A percentile compares a stretch with the other conserved stretches of the same genome.
These are phyloP conservation scores for Colletotrichum liriopes DNA, from an alignment of 2,329 filamentous ascomycete species.

Conservation along the genomic window DNA sequence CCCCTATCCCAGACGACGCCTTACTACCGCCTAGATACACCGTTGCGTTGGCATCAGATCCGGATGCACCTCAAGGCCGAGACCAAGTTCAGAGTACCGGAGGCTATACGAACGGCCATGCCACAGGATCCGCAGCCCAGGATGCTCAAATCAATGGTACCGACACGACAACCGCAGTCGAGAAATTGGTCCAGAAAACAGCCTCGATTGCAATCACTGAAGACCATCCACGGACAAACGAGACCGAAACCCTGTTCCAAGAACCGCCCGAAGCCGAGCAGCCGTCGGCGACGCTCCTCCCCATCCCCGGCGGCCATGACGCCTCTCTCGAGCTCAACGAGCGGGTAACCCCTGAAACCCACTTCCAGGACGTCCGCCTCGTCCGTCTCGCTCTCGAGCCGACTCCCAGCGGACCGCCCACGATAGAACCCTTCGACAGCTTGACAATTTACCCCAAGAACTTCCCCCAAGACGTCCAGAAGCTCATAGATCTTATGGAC, in stretches of 20 bases:
- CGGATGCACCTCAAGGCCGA: conserved; percentile 44
- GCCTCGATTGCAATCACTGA: conserved; percentile 15
- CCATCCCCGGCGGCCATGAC: conserved; percentile 69
- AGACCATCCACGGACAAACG: background rate
- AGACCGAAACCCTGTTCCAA: background rate
- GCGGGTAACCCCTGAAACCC: conserved; percentile 80
- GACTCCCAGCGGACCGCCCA: conserved; percentile 46
- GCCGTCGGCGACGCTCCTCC: conserved; percentile 57
- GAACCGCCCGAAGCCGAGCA: conserved; percentile 17
- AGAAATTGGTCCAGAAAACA: conserved; percentile 12
- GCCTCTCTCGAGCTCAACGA: conserved; percentile 77
- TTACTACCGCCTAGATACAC: conserved; percentile 84
- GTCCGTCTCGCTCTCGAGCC: conserved; percentile 49
- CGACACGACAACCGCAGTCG: conserved; percentile 3
- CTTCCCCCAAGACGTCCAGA: conserved; percentile 83
- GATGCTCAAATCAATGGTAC: background rate
- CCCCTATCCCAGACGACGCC: conserved; percentile 81
- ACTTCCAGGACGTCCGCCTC: conserved; percentile 97
- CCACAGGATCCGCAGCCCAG: background rate
- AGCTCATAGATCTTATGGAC: conserved; percentile 82
- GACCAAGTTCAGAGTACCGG: background rate
- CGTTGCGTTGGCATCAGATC: conserved; percentile 57
- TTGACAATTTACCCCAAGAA: conserved; percentile 91
- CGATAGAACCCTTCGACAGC: conserved; percentile 81
- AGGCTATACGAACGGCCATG: background rate